phyloP scores from a whole-genome alignment of 2,329 filamentous ascomycete species.

The Colletotrichum sidae region DNA sequence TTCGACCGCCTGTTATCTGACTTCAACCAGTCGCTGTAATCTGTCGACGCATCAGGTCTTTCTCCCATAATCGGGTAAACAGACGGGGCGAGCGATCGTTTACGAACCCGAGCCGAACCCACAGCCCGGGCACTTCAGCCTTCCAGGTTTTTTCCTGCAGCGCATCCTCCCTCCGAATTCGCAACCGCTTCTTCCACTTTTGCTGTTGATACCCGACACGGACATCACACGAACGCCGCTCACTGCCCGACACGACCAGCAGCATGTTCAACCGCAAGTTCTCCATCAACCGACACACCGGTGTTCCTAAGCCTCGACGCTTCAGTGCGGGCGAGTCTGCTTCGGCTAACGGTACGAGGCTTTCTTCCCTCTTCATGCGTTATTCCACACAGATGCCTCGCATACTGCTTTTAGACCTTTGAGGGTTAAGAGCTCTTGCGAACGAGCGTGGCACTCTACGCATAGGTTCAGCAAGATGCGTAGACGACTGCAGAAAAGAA shows the following conservation, averaged over 20 bases:
- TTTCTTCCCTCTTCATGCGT: not conserved
- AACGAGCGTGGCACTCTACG: too few species aligned
- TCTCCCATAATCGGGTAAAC: conserved; percentile 4
- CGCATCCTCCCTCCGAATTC: too few species aligned
- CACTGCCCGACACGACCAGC: not conserved
- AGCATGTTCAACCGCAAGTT: conserved; percentile 70
- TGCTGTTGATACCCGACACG: not conserved
- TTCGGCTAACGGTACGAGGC: conserved; percentile 28
- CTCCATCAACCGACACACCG: conserved; percentile 75
- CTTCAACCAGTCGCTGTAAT: not conserved
- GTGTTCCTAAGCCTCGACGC: conserved; percentile 68
- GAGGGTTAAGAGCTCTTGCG: not conserved
- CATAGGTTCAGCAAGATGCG: not conserved
- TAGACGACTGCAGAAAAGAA: not conserved
- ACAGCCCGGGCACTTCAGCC: not conserved
- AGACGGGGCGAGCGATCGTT: conserved; percentile 15
- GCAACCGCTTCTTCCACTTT: too few species aligned
- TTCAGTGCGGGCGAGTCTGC: conserved; percentile 71
- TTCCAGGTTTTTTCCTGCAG: too few species aligned
- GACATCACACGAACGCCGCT: too few species aligned
- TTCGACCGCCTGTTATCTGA: conserved; percentile 1
- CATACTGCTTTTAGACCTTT: not conserved
- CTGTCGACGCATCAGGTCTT: not conserved
- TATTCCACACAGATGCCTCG: not conserved
- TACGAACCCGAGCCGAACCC: not conserved